phyloP scores from a whole-genome alignment of 2,329 filamentous ascomycete species.

The Zymoseptoria pseudotritici region DNA sequence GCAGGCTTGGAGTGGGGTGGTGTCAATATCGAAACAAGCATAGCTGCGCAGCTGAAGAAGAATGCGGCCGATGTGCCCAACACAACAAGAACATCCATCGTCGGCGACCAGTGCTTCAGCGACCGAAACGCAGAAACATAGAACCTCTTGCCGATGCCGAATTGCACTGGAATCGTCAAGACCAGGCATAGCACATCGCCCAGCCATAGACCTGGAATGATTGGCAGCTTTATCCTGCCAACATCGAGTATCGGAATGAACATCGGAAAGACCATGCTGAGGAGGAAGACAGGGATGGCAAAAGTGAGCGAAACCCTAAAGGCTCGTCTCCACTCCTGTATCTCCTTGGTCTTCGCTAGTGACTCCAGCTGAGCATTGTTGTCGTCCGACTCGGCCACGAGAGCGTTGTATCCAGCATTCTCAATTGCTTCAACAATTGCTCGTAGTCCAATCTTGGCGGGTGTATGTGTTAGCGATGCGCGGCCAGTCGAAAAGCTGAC shows the following conservation, averaged over 20 bases:
- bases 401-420: slow-evolving; percentile 73
- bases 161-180: slow-evolving; percentile 89
- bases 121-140: slow-evolving; percentile 92
- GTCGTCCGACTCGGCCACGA: slow-evolving; percentile 85
- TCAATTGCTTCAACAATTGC: slow-evolving; percentile 77
- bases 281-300: slow-evolving; percentile 81
- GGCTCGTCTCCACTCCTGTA: slow-evolving; percentile 81
- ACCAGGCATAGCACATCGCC: slow-evolving; percentile 77
- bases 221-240: slow-evolving; percentile 56
- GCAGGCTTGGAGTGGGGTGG: slow-evolving; percentile 71
- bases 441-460: slow-evolving; percentile 67
- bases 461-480: slow-evolving; percentile 65
- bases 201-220: slow-evolving; percentile 69
- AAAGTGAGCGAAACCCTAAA: slow-evolving; percentile 73
- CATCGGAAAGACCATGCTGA: slow-evolving; percentile 95
- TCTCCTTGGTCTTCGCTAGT: slow-evolving; percentile 90
- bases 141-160: slow-evolving; percentile 90
- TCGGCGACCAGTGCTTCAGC: slow-evolving; percentile 80
- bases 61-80: slow-evolving; percentile 92
- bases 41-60: slow-evolving; percentile 85
- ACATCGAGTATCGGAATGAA: slow-evolving; percentile 67
- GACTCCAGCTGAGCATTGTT: slow-evolving; percentile 96
- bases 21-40: slow-evolving; percentile 72
- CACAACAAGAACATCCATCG: slow-evolving; percentile 95
- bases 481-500: slow-evolving; percentile 68